Conservation (phyloP, 306 rosid species). For the Fragaria nilgerrensis region DNA sequence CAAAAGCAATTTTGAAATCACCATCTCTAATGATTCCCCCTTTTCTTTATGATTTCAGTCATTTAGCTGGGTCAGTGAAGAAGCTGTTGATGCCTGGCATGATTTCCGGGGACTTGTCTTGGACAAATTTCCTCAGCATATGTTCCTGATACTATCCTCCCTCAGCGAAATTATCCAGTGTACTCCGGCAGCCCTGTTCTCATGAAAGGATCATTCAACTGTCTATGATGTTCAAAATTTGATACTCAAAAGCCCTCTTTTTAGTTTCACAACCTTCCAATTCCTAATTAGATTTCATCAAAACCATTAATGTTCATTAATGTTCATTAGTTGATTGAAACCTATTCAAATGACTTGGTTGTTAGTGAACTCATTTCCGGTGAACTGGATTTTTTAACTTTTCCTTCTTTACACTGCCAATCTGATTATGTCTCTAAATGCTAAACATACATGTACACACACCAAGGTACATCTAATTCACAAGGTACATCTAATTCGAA, state of each 20-base stretch:
- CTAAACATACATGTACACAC: background rate
- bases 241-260: background rate
- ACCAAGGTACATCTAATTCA: background rate
- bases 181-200: slow-evolving; percentile 76
- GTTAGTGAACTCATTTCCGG: background rate
- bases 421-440: background rate
- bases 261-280: background rate
- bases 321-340: background rate
- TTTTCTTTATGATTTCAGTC: slow-evolving; percentile 3
- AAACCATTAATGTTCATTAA: no score
- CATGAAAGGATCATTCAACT: background rate
- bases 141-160: slow-evolving; percentile 79
- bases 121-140: slow-evolving; percentile 57
- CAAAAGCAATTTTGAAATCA: slow-evolving; percentile 9
- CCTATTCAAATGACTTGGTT: background rate
- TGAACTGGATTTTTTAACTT: background rate
- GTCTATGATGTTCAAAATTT: background rate
- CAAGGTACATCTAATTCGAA: no score
- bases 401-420: background rate
- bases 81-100: slow-evolving; percentile 70
- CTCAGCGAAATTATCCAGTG: slow-evolving; percentile 67
- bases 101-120: slow-evolving; percentile 66
- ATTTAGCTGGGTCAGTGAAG: slow-evolving; percentile 65
- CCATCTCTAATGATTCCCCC: background rate
- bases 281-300: background rate